Evolutionary conservation across 345 rosid species (phyloP), one percentile per base, ranked within the genome.

Genomic region (thale cress (Arabidopsis thaliana)): DNA sequence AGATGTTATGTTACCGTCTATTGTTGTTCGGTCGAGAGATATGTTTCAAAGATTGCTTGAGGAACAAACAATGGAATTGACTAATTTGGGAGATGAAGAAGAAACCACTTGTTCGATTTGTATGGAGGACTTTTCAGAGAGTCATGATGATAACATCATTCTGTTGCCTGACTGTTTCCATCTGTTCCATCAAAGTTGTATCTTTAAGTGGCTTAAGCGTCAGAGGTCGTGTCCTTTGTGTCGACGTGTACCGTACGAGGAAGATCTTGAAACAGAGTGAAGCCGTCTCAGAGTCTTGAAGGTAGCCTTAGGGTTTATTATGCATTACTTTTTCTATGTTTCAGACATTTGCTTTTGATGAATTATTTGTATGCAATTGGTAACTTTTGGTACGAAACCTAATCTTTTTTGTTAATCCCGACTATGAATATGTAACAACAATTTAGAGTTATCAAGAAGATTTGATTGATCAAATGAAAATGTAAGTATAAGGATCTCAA

Each of bases 111-210:
- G 76, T 41, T 72, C 46, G 0, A 45, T 73, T 6, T 62, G 69
- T 63, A 28, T 51, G 52, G 61, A 69, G 14, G 3, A 42, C 1
- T 52, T 67, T 62, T 24, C 6, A 7, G 36, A 24, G 34, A 28
- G 32, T 64, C 25, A 2, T 7, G 20, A 30, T 14, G 32, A 28
- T 28, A 38, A 4, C 3, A 8, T 61, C 68, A 50, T 61, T 20
- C 10, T 36, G 14, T 38, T 72, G 69, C 76, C 74, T 46, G 14
- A 12, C 0, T 72, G 76, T 51, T 60, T 28, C 2, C 52, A 60
- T 59, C 5, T 72, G 76, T 72, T 72, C 8, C 76, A 72, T 38
- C 61, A 72, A 38, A 22, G 10, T 52, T 73, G 77, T 30, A 52
- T 63, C 63, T 52, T 63, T 16, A 53, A 72, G 57, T 57, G 56